phyloP scores from a whole-genome alignment of 2,329 filamentous ascomycete genomes.

The Lasiodiplodia citricola region DNA sequence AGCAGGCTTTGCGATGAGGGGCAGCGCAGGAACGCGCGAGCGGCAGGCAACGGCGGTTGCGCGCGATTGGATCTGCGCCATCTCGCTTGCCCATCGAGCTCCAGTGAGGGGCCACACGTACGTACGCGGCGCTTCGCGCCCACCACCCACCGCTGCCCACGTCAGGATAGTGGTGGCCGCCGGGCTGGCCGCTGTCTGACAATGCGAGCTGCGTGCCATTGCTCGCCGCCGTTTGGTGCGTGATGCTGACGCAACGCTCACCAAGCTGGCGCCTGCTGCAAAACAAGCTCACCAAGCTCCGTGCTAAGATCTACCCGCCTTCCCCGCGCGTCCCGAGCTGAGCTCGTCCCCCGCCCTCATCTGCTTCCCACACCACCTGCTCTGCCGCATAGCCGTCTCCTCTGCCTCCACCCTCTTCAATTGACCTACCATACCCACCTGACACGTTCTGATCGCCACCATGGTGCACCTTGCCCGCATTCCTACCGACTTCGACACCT shows the following conservation, averaged over 20 bases:
- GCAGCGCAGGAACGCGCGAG: background rate
- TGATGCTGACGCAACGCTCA: conserved; percentile 1
- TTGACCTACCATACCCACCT: background rate
- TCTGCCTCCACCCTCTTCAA: conserved; percentile 5
- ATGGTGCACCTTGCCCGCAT: conserved; percentile 59
- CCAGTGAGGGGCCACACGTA: conserved; percentile 3
- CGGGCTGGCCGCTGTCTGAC: background rate
- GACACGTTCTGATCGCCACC: conserved; percentile 28
- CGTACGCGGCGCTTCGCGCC: conserved; percentile 7
- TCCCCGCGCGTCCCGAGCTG: conserved; percentile 5
- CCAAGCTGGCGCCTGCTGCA: background rate
- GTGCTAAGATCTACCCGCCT: conserved; percentile 21
- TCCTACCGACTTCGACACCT: conserved; percentile 47
- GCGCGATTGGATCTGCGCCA: conserved; percentile 19
- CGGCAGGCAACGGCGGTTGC: background rate
- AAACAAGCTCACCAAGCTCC: conserved; percentile 28
- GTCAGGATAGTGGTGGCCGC: conserved; percentile 16
- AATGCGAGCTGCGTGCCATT: background rate
- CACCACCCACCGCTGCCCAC: conserved; percentile 3
- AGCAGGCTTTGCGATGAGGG: background rate
- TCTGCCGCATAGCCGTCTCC: conserved; percentile 5
- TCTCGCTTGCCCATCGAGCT: conserved; percentile 8
- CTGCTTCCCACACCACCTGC: conserved; percentile 3
- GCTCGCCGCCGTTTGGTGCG: background rate
- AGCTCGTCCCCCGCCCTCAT: conserved; percentile 6